A percentile compares a stretch with the other conserved stretches of the same genome.
phyloP scores from a whole-genome alignment of 257 asterid species.

The Primulina tabacum region DNA sequence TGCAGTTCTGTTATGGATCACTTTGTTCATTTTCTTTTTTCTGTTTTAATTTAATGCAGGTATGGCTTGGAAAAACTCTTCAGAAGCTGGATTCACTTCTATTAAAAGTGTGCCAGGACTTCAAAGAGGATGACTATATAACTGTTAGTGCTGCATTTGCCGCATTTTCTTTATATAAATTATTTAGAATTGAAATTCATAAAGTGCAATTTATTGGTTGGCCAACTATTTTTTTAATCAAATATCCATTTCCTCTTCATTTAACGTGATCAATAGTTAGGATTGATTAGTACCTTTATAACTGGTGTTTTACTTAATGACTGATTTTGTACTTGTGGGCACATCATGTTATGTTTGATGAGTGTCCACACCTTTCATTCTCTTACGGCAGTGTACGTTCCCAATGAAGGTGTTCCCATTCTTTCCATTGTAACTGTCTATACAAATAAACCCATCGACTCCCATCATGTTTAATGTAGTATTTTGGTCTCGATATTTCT shows the following conservation, averaged over 20 bases:
- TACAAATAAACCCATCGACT: slow-evolving; percentile 1
- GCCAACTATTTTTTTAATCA: slow-evolving; percentile 2
- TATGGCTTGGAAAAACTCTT: slow-evolving; percentile 94
- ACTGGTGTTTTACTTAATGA: slow-evolving; percentile 2
- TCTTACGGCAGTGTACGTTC: background rate
- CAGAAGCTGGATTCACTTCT: slow-evolving; percentile 92
- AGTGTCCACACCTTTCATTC: background rate
- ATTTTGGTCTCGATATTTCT: background rate
- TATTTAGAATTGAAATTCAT: slow-evolving; percentile 4
- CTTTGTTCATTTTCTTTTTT: background rate
- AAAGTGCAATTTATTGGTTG: slow-evolving; percentile 7
- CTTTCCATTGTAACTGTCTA: background rate
- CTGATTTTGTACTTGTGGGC: slow-evolving; percentile 12
- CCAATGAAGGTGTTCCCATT: background rate
- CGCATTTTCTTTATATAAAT: slow-evolving; percentile 26
- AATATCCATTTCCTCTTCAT: slow-evolving; percentile 16
- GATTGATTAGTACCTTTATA: slow-evolving; percentile 12
- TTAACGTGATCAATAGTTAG: slow-evolving; percentile 6
- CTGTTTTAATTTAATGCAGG: slow-evolving; percentile 47
- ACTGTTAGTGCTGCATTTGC: slow-evolving; percentile 59
- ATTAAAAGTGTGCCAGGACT: slow-evolving; percentile 84
- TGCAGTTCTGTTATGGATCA: slow-evolving; percentile 11
- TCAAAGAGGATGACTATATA: slow-evolving; percentile 78
- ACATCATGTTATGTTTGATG: slow-evolving; percentile 8
- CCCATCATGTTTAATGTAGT: slow-evolving; percentile 3